A percentile compares a stretch with the other conserved stretches of the same genome.
These are phyloP conservation scores for Cercospora zeae-maydis DNA, from an alignment of 2,329 filamentous ascomycete genomes.

Conservation along the genomic window DNA sequence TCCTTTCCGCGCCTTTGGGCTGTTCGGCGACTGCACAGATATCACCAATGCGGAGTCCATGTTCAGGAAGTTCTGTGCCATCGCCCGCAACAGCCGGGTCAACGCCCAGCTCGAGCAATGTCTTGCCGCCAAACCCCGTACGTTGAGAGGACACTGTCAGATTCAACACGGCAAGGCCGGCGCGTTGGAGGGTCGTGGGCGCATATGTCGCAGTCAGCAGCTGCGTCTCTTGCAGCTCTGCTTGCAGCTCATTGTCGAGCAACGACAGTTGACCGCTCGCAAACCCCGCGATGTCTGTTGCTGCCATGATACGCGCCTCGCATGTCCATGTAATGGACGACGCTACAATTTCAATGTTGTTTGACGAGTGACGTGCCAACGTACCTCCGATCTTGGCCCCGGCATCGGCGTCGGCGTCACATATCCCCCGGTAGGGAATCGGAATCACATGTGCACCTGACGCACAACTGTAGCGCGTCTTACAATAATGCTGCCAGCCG, in stretches of 20 bases:
- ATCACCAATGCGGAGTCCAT: conserved; percentile 72
- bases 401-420: background rate
- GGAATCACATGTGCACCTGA: background rate
- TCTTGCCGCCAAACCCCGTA: conserved; percentile 88
- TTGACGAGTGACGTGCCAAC: background rate
- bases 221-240: conserved; percentile 68
- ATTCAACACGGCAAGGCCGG: conserved; percentile 75
- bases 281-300: conserved; percentile 61
- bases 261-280: conserved; percentile 67
- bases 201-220: conserved; percentile 64
- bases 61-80: conserved; percentile 58
- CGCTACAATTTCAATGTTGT: background rate
- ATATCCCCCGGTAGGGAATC: background rate
- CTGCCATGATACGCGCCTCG: conserved; percentile 9
- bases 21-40: conserved; percentile 75
- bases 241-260: conserved; percentile 66
- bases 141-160: conserved; percentile 70
- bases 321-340: background rate
- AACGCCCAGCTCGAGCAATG: conserved; percentile 72
- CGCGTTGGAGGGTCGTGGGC: conserved; percentile 66
- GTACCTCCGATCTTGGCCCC: background rate
- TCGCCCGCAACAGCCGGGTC: conserved; percentile 63
- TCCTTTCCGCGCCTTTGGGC: conserved; percentile 66
- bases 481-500: background rate
- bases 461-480: background rate